Conservation (phyloP, 805 yeast species). For the Candida xyloterini region DNA sequence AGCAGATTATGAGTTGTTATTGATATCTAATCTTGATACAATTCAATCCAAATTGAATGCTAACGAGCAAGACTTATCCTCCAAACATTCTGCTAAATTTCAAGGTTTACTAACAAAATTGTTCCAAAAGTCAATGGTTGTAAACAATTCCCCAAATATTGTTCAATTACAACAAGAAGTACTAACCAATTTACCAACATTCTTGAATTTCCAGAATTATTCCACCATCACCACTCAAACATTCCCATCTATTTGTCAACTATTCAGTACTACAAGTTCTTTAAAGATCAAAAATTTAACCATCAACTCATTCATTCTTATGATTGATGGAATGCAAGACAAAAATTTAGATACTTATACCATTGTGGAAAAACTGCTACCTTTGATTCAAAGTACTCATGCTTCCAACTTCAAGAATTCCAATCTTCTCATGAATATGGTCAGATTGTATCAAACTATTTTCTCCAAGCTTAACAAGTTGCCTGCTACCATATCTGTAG, state of each 20-base stretch:
- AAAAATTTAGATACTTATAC: constrained; percentile 68
- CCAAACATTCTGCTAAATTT: constrained; percentile 26
- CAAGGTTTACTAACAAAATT: constrained; percentile 30
- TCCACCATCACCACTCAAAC: constrained; percentile 68
- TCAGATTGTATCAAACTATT: constrained; percentile 29
- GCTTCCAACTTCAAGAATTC: constrained; percentile 31
- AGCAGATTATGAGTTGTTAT: constrained; percentile 29
- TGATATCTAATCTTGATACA: constrained; percentile 29
- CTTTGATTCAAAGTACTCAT: constrained; percentile 50
- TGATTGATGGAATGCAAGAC: constrained; percentile 41
- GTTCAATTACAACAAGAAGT: constrained; percentile 35
- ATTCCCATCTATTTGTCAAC: constrained; percentile 67
- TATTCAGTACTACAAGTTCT: constrained; percentile 83
- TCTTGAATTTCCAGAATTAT: constrained; percentile 36
- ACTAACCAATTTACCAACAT: constrained; percentile 26
- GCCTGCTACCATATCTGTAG: constrained; percentile 22
- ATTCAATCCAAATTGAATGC: constrained; percentile 31
- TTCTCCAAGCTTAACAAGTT: constrained; percentile 27
- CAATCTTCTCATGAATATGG: constrained; percentile 29
- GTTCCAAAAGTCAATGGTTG: constrained; percentile 31
- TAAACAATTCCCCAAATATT: constrained; percentile 15
- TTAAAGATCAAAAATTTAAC: constrained; percentile 73
- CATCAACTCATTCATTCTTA: constrained; percentile 52
- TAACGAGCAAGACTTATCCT: constrained; percentile 20
- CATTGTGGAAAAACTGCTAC: constrained; percentile 76